Evolutionary conservation across 208 protist species (phyloP), one percentile per base, ranked within the genome.

Genomic region (Leishmania gerbilli): DNA sequence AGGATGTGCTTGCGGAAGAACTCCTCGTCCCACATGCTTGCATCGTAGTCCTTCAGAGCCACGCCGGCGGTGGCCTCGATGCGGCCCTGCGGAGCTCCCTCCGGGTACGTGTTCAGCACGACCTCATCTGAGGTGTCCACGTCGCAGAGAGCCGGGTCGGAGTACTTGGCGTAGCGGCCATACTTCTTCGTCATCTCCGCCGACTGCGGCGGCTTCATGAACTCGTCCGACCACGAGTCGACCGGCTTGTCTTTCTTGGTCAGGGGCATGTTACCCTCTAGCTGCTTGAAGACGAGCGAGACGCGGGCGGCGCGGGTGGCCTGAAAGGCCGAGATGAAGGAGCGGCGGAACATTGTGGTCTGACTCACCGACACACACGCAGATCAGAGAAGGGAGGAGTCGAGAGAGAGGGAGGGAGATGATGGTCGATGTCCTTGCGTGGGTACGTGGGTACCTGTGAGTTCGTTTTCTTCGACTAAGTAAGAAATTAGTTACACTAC

Each of bases 1-100:
- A 98, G 89, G 68, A 97, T 97, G 89, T 96, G 91, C 89, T 97
- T 97, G 71, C 93, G 93, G 77, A 98, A 96, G 81, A 97, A 98
- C n/a, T 95, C 92, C 86, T 98, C 95, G 77, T 98, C 95, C 92
- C 92, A 97, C 89, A 96, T 90, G 76, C 83, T 92, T 47, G 92
- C 93, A 83, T 96, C 83, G 87, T 92, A 98, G 76, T 96, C 92
- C 89, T 97, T 93, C 40, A 97, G 77, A 24, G 92, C 91, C 62
- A 96, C 91, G 51, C 94, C 94, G 19, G 89, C 82, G 42, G 93
- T 95, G 6, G 92, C 83, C 91, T 97, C 93, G 82, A 96, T 96
- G 86, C 95, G 92, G 71, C 93, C 95, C 65, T 89, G 82, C 34
- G 86, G 67, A 19, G 91, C 71, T 19, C 95, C 95, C 0, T 96